phyloP scores from a whole-genome alignment of 371 early-diverging fungal species.

The Mycotypha africana region DNA sequence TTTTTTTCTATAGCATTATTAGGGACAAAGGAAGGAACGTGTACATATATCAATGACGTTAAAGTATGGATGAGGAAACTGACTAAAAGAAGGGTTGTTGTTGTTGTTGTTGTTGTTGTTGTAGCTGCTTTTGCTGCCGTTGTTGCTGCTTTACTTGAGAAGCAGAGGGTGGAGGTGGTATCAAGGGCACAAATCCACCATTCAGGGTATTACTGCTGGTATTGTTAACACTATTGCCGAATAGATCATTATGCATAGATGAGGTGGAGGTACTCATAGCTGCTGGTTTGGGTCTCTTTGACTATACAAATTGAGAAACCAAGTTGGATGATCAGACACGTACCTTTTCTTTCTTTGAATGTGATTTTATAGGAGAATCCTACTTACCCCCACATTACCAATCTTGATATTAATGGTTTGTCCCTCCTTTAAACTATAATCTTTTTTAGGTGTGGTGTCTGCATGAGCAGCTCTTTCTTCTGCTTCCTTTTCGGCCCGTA shows the following conservation, averaged over 20 bases:
- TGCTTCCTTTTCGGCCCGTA: slow-evolving; percentile 53
- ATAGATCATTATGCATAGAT: no score
- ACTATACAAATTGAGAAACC: no score
- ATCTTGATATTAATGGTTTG: slow-evolving; percentile 79
- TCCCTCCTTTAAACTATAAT: slow-evolving; percentile 83
- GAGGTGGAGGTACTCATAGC: no score
- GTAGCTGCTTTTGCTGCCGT: slow-evolving; percentile 21
- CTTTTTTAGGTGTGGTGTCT: slow-evolving; percentile 55
- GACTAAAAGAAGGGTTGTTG: no score
- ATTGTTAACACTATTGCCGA: no score
- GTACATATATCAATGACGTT: no score
- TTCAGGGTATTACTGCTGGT: background rate
- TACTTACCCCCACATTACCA: slow-evolving; percentile 53
- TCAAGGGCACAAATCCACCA: slow-evolving; percentile 32
- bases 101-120: slow-evolving; percentile 9
- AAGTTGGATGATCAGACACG: no score
- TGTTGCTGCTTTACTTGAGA: slow-evolving; percentile 48
- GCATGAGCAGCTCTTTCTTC: slow-evolving; percentile 38
- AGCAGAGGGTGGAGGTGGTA: slow-evolving; percentile 53
- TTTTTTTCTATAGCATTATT: no score
- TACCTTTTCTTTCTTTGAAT: no score
- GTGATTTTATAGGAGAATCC: no score
- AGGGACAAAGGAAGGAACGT: no score
- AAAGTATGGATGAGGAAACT: no score
- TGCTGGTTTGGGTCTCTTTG: slow-evolving; percentile 27